Evolutionary conservation across 805 yeast species (phyloP).

Genomic region (Candida boidinii): DNA sequence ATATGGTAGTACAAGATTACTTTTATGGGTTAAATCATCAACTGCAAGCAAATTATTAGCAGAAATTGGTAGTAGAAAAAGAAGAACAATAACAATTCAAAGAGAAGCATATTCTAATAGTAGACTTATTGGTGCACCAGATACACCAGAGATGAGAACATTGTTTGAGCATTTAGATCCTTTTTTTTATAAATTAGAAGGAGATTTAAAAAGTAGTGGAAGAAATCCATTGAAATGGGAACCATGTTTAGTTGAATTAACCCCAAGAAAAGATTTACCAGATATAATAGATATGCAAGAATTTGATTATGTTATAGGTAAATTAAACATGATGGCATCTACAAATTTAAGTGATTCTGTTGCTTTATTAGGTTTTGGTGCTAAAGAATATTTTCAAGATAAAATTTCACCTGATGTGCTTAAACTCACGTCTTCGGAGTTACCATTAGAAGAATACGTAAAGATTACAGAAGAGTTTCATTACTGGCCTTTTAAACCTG

Average conservation of each 20-base stretch:
- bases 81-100: background rate
- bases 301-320: conserved; percentile 61
- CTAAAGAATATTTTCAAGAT: conserved; percentile 37
- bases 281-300: conserved; percentile 34
- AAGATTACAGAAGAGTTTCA: conserved; percentile 43
- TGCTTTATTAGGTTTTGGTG: conserved; percentile 73
- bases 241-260: no score
- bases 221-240: no score
- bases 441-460: conserved; percentile 49
- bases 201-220: background rate
- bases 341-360: conserved; percentile 35
- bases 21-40: conserved; percentile 49
- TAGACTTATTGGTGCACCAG: background rate
- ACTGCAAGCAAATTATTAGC: conserved; percentile 25
- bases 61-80: background rate
- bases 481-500: conserved; percentile 80
- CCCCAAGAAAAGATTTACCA: background rate
- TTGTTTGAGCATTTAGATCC: no score
- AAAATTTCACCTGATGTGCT: conserved; percentile 30
- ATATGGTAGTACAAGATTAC: conserved; percentile 59
- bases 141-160: no score
- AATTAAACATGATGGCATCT: conserved; percentile 41
- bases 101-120: background rate
- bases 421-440: conserved; percentile 34
- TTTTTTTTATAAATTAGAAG: background rate